These are phyloP conservation scores for Didymellaceae sp. DNA, from an alignment of 2,329 filamentous ascomycete species.

Conservation along the genomic window DNA sequence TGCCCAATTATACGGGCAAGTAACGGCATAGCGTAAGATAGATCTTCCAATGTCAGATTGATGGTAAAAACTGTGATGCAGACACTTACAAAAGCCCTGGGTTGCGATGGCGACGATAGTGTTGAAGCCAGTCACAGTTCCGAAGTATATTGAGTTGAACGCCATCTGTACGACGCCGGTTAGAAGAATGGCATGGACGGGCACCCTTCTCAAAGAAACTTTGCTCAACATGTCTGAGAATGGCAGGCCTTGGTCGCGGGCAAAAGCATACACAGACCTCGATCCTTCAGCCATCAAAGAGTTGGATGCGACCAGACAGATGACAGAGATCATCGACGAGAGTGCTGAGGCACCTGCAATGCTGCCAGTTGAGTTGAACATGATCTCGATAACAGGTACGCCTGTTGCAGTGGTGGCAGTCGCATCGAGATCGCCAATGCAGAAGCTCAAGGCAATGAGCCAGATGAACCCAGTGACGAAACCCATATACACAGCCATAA, in stretches of 20 bases:
- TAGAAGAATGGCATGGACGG: constrained; percentile 58
- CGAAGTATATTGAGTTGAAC: constrained; percentile 63
- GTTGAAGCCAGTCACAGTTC: constrained; percentile 61
- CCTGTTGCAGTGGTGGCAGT: constrained; percentile 57
- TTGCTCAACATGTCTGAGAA: constrained; percentile 57
- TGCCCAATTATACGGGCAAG: constrained; percentile 58
- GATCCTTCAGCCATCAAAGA: constrained; percentile 58
- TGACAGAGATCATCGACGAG: constrained; percentile 57
- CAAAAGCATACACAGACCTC: constrained; percentile 56
- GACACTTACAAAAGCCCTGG: constrained; percentile 60
- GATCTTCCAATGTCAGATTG: constrained; percentile 45
- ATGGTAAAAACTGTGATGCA: neutral
- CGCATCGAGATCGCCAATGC: constrained; percentile 52
- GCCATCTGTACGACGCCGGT: constrained; percentile 58
- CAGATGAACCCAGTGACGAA: constrained; percentile 50
- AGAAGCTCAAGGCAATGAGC: constrained; percentile 51
- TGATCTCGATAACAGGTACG: constrained; percentile 61
- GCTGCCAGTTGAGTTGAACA: constrained; percentile 57
- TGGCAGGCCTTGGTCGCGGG: constrained; percentile 61
- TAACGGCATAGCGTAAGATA: constrained; percentile 64
- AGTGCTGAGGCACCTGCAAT: constrained; percentile 55
- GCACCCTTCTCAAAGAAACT: constrained; percentile 58
- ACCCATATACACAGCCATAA: constrained; percentile 49
- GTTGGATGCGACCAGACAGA: constrained; percentile 55
- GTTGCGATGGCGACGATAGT: constrained; percentile 65